A percentile compares a stretch with the other conserved stretches of the same genome.
Evolutionary conservation across 1,139 yeast genomes (phyloP).

Genomic region (Candida sanyaensis): DNA sequence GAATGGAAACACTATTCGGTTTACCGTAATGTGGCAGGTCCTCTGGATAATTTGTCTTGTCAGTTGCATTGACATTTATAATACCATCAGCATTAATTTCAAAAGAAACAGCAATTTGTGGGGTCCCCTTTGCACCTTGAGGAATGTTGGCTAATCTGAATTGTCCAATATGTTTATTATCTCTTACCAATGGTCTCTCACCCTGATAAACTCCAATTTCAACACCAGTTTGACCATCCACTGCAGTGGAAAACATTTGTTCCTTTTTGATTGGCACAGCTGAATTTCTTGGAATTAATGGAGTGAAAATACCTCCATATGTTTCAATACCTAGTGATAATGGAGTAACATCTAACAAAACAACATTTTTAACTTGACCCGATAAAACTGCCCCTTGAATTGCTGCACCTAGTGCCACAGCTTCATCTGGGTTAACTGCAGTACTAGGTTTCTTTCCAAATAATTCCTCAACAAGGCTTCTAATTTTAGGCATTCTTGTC

Average conservation of each 20-base stretch:
- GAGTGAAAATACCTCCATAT: constrained; percentile 78
- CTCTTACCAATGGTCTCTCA: constrained; percentile 71
- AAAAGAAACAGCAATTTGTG: constrained; percentile 72
- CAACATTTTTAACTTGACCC: constrained; percentile 71
- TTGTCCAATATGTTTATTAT: constrained; percentile 72
- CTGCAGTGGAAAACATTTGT: constrained; percentile 77
- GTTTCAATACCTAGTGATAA: constrained; percentile 80
- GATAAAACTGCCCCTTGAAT: constrained; percentile 79
- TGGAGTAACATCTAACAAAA: constrained; percentile 76
- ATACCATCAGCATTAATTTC: constrained; percentile 85
- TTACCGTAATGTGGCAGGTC: constrained; percentile 30
- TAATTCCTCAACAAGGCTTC: constrained; percentile 56
- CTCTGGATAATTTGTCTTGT: constrained; percentile 54
- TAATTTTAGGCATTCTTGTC: constrained; percentile 82
- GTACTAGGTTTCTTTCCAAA: constrained; percentile 63
- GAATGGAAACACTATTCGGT: constrained; percentile 53
- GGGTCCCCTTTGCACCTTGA: constrained; percentile 72
- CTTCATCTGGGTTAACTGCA: constrained; percentile 79
- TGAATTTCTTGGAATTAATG: constrained; percentile 73
- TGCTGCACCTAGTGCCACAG: constrained; percentile 84
- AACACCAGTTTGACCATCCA: constrained; percentile 83
- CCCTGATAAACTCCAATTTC: constrained; percentile 80
- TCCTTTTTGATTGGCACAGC: constrained; percentile 74
- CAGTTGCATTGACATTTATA: constrained; percentile 71
- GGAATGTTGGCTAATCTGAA: constrained; percentile 71